These are phyloP conservation scores for Debaryomyces maramus DNA, from an alignment of 805 yeast genomes.

Conservation along the genomic window DNA sequence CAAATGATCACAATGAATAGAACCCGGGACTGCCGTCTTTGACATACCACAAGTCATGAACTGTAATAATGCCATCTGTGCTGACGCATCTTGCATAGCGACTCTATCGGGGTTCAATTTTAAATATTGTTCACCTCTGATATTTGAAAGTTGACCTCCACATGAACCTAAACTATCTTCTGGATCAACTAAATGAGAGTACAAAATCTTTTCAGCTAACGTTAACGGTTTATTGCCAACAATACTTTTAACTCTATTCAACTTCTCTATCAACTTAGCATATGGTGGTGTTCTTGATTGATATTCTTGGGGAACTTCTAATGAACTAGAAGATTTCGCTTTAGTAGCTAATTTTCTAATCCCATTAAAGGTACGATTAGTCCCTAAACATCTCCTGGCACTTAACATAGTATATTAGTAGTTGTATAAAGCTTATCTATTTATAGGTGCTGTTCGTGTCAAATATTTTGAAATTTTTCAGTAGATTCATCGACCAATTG, in stretches of 20 bases:
- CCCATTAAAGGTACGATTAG: slow-evolving; percentile 4
- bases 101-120: slow-evolving; percentile 96
- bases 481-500: slow-evolving; percentile 1
- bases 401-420: slow-evolving; percentile 11
- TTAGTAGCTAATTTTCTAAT: slow-evolving; percentile 33
- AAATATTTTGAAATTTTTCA: neutral
- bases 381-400: slow-evolving; percentile 11
- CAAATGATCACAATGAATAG: slow-evolving; percentile 97
- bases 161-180: slow-evolving; percentile 66
- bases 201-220: slow-evolving; percentile 89
- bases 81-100: slow-evolving; percentile 99
- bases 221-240: slow-evolving; percentile 77
- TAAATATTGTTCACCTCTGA: slow-evolving; percentile 87
- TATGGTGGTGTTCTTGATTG: slow-evolving; percentile 85
- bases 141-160: slow-evolving; percentile 48
- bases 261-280: slow-evolving; percentile 64
- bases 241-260: slow-evolving; percentile 62
- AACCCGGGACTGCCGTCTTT: slow-evolving; percentile 86
- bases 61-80: slow-evolving; percentile 98
- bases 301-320: slow-evolving; percentile 57
- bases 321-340: slow-evolving; percentile 22
- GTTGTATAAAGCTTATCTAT: no score
- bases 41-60: slow-evolving; percentile 96
- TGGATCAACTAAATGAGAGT: slow-evolving; percentile 88
- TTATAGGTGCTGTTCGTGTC: neutral